A percentile compares a stretch with the other conserved stretches of the same genome.
Evolutionary conservation across 1,284 basidiomycete species (phyloP).

Genomic region (Gomphus bonarii): DNA sequence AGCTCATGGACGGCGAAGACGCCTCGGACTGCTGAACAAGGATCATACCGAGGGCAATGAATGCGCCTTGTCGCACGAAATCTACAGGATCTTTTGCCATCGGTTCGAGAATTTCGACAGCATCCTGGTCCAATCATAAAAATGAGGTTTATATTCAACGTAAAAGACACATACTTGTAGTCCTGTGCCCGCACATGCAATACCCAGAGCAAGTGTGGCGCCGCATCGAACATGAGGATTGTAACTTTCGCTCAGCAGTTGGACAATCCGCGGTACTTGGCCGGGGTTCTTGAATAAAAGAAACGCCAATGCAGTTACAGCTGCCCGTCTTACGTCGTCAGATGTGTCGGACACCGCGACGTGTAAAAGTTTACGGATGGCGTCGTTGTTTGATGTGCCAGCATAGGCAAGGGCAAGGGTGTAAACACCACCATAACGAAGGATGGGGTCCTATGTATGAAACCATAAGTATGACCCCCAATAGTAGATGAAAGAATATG

Average conservation of each 20-base stretch:
- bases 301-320: slow-evolving; percentile 90
- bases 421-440: slow-evolving; percentile 94
- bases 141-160: slow-evolving; percentile 5
- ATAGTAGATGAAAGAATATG: slow-evolving; percentile 11
- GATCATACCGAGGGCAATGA: slow-evolving; percentile 90
- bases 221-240: slow-evolving; percentile 97
- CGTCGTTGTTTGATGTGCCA: slow-evolving; percentile 87
- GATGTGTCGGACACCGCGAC: slow-evolving; percentile 96
- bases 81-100: slow-evolving; percentile 96
- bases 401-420: slow-evolving; percentile 91
- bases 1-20: slow-evolving; percentile 69
- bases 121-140: slow-evolving; percentile 43
- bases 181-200: slow-evolving; percentile 95
- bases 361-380: slow-evolving; percentile 82
- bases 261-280: slow-evolving; percentile 91
- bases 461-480: neutral
- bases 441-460: slow-evolving; percentile 70
- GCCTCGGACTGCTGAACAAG: slow-evolving; percentile 92
- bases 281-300: slow-evolving; percentile 90
- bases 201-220: slow-evolving; percentile 88
- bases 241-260: slow-evolving; percentile 92
- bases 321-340: slow-evolving; percentile 90
- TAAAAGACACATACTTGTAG: slow-evolving; percentile 47
- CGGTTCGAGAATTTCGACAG: slow-evolving; percentile 89
- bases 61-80: slow-evolving; percentile 96